Base-by-base conservation (phyloP, 352 stramenopile species). In the Phytophthora citrophthora region DNA sequence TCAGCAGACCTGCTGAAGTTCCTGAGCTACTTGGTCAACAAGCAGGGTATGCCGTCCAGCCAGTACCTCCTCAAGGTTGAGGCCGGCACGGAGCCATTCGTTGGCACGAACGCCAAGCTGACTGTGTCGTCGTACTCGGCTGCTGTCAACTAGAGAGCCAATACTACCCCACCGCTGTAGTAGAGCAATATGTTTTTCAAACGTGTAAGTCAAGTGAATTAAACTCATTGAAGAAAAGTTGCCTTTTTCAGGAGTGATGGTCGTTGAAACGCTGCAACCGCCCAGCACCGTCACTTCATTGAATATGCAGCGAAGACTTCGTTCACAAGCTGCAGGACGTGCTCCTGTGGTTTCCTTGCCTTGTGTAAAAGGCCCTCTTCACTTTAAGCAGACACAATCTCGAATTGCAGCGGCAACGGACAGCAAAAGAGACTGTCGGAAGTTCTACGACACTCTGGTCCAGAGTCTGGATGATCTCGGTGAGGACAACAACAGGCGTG, bases 11-110 rank as follows among this genome's bases (percentile, higher is more conserved):
- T 74, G 43, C 55, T 65, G 45, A 32, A 62, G 23, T 76, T 79
- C 43, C 11, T 73, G 34, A 64, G 27, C 9, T 73, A 75, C 50
- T 36, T 79, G 12, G 31, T 52, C n/a, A 61, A 66, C 2, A 60
- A 66, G 45, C 48, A 70, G 62, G 58, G 41, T 6, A 53, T 79
- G n/a, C 27, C 61, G 12, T 59, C 46, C 10, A 70, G 18, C 6
- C 70, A 78, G 54, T 75, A 70, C 66, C 54, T 79, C 29, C 68
- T 47, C 45, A 63, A 31, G 8, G 13, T 76, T 24, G 53, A 79
- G 66, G 64, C 55, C 27, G 70, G 70, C 31, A 78, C 70, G 26
- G 58, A 75, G 54, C 70, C 61, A 3, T 75, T 79, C 43, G 55
- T 55, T 7, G 70, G 52, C 18, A 54, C 54, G 9, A 73, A 79